Conservation (phyloP, 257 asterid species). For the Nicotiana otophora region DNA sequence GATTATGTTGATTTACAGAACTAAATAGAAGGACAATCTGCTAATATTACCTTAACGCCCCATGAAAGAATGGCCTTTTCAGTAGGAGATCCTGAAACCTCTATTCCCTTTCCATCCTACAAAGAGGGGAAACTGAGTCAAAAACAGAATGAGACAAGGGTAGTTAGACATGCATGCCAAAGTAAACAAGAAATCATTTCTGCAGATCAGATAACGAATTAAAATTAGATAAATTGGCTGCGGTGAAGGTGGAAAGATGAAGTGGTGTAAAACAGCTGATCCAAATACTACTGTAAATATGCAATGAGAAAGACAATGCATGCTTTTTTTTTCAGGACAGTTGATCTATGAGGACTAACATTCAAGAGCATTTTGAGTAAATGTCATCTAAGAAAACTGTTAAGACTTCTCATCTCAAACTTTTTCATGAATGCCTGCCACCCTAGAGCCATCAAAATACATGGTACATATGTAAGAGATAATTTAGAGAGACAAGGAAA, state of each 20-base stretch:
- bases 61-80: conserved; percentile 91
- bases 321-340: not conserved
- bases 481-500: not conserved
- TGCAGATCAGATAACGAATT: not conserved
- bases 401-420: conserved; percentile 5
- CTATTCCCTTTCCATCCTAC: conserved; percentile 59
- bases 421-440: conserved; percentile 6
- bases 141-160: conserved; percentile 9
- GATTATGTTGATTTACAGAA: conserved; percentile 1
- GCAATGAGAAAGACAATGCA: not conserved
- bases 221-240: not conserved
- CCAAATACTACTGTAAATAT: not conserved
- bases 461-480: not conserved
- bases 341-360: not conserved
- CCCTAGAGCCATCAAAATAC: not conserved
- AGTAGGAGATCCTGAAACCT: conserved; percentile 96
- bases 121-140: not conserved
- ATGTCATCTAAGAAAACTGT: not conserved
- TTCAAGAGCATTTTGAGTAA: conserved; percentile 1
- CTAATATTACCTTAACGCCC: conserved; percentile 70
- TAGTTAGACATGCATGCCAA: not conserved
- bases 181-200: conserved; percentile 2
- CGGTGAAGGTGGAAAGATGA: not conserved
- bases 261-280: not conserved
- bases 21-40: not conserved